Conservation (phyloP, 352 stramenopile genomes). For the Discostella stelligera region DNA sequence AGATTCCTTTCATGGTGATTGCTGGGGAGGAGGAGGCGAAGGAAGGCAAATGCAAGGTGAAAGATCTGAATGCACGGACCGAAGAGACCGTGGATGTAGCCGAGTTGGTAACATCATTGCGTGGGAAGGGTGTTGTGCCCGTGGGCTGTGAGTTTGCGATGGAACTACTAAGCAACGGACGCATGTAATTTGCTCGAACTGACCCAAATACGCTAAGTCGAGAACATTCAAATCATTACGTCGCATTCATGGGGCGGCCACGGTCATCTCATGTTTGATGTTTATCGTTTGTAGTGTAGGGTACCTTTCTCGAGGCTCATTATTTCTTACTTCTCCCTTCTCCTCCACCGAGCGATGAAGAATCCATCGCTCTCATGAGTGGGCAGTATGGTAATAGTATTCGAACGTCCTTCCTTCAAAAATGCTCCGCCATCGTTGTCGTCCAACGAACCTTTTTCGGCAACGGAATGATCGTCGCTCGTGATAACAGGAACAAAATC, state of each 20-base stretch:
- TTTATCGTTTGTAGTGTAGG: no score
- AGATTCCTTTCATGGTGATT: slow-evolving; percentile 97
- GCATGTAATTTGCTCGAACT: background rate
- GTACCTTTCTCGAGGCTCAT: no score
- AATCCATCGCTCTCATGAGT: slow-evolving; percentile 26
- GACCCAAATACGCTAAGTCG: background rate
- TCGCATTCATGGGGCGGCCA: no score
- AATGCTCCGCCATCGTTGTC: background rate
- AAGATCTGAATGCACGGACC: slow-evolving; percentile 90
- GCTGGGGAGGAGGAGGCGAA: slow-evolving; percentile 94
- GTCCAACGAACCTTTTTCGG: background rate
- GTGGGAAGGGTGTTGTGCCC: slow-evolving; percentile 74
- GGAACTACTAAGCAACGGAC: slow-evolving; percentile 40
- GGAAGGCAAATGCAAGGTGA: slow-evolving; percentile 93
- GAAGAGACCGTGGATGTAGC: slow-evolving; percentile 82
- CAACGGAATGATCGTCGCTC: background rate
- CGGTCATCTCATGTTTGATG: no score
- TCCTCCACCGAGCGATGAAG: slow-evolving; percentile 61
- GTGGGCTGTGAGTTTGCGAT: slow-evolving; percentile 68
- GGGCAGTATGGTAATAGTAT: background rate
- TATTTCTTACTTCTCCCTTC: slow-evolving; percentile 13
- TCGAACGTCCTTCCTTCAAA: background rate
- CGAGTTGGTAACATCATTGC: slow-evolving; percentile 64
- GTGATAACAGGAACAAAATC: slow-evolving; percentile 1
- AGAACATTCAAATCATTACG: background rate